Percentiles rank a stretch among this genome's conserved stretches.
Conservation (phyloP, 805 yeast genomes). For the Sugiyamaella marilandica region DNA sequence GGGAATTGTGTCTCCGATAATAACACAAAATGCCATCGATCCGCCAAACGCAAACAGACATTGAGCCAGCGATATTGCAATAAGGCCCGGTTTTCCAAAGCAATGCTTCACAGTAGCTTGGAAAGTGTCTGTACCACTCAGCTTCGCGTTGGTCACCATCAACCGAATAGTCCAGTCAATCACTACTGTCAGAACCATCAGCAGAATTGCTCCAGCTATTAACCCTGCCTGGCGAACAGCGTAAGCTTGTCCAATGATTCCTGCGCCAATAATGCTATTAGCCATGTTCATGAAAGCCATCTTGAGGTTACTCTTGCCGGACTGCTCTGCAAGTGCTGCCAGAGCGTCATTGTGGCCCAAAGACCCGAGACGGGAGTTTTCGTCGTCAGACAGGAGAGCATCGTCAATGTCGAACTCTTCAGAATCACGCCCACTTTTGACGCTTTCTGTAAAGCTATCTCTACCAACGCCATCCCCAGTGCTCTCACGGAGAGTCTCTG, state of each 20-base stretch:
- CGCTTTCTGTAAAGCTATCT: background rate
- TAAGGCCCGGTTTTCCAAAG: conserved; percentile 68
- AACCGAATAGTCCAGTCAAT: conserved; percentile 83
- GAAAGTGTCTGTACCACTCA: conserved; percentile 71
- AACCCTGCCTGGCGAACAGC: conserved; percentile 81
- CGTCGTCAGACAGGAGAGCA: conserved; percentile 10
- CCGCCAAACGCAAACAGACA: conserved; percentile 94
- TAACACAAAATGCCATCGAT: conserved; percentile 86
- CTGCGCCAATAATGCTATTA: conserved; percentile 91
- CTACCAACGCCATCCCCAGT: background rate
- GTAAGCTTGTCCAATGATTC: conserved; percentile 89
- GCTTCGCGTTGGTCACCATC: conserved; percentile 74
- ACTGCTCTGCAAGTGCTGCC: conserved; percentile 17
- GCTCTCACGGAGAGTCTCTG: background rate
- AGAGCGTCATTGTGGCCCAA: conserved; percentile 23
- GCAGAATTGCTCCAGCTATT: conserved; percentile 60
- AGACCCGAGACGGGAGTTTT: conserved; percentile 5
- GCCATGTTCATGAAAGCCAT: conserved; percentile 98
- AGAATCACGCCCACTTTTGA: background rate
- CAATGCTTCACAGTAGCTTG: conserved; percentile 81
- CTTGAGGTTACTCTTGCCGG: conserved; percentile 51
- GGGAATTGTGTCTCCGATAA: conserved; percentile 92
- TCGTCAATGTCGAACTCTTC: conserved; percentile 10
- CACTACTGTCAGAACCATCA: conserved; percentile 56
- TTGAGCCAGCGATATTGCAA: conserved; percentile 66